Evolutionary conservation across 805 yeast genomes (phyloP).

Genomic region (Pichia phayaonensis): DNA sequence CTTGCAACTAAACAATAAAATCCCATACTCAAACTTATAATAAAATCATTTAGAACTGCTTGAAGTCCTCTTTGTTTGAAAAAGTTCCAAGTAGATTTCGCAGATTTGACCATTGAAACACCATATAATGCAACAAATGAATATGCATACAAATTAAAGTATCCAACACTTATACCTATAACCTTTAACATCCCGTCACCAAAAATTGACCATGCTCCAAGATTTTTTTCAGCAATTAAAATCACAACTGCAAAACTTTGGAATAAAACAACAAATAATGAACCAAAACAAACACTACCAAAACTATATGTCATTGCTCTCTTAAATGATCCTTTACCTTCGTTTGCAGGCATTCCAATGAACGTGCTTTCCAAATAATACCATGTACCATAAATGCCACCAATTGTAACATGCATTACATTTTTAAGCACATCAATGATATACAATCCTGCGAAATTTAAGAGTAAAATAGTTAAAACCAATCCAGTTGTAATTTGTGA

Average conservation of each 20-base stretch:
- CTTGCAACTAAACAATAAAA: constrained; percentile 67
- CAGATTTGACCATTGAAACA: constrained; percentile 59
- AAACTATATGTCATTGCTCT: constrained; percentile 79
- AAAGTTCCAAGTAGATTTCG: constrained; percentile 70
- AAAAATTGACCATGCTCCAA: constrained; percentile 7
- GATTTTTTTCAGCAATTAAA: neutral
- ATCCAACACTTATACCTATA: constrained; percentile 9
- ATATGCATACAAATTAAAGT: constrained; percentile 77
- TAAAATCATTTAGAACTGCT: constrained; percentile 75
- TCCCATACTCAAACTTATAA: constrained; percentile 67
- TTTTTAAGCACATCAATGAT: constrained; percentile 78
- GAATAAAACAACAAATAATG: constrained; percentile 64
- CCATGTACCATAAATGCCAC: constrained; percentile 93
- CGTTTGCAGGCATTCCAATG: constrained; percentile 63
- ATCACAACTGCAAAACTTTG: constrained; percentile 44
- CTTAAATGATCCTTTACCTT: constrained; percentile 69
- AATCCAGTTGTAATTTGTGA: constrained; percentile 34
- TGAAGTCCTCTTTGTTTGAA: constrained; percentile 72
- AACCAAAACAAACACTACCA: constrained; percentile 84
- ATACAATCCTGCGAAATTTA: constrained; percentile 66
- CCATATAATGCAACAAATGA: constrained; percentile 88
- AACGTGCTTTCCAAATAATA: constrained; percentile 53
- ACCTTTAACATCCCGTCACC: neutral
- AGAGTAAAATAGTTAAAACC: constrained; percentile 52
- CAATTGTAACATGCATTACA: constrained; percentile 70